Evolutionary conservation across 1,284 basidiomycete genomes (phyloP), one percentile per base, ranked within the genome.

Genomic region (Leccinum fallax): DNA sequence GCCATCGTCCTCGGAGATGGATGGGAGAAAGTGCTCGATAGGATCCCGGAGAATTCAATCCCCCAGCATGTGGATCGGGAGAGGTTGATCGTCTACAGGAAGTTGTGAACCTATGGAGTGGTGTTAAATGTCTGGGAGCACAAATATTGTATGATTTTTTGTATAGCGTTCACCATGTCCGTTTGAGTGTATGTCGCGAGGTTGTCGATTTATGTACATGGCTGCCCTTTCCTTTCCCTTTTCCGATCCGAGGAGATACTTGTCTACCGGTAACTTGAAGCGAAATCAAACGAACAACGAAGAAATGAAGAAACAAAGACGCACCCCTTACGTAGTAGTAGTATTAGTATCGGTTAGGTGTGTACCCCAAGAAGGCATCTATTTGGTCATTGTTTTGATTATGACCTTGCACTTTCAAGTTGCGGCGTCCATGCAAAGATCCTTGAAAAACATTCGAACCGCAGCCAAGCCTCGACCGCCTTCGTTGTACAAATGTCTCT

Each of bases 1-100:
- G 74, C 79, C 13, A 80, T 82, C 11, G 77, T 81, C 4, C 77
- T 92, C 5, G 82, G 81, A 5, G 74, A 76, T 1, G 73, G 79
- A 48, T 89, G 86, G 80, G 77, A 80, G 61, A 84, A 83, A 70
- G 79, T 87, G 0, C 67, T 86, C 1, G 83, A 78, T 48, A 28
- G 6, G 26, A 7, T 28, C 26, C 26, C 26, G 0, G 75, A 80
- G 63, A 78, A 72, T 43, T 77, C 77, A 51, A 69, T 69, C 0
- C 70, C 73, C 15, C 69, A 55, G 3, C 85, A 84, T 67, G 59
- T 46, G n/a, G 64, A 64, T 32, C 58, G 43, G 43, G 69, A 69
- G 54, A 69, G 67, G 46, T 28, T 67, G 30, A 52, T 66, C 24
- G 60, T 66, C 13, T 69, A 66, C 30, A 60, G 15, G 52, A 67